Conservation (phyloP, 2,329 filamentous ascomycete species). For the Botrytis tulipae region DNA sequence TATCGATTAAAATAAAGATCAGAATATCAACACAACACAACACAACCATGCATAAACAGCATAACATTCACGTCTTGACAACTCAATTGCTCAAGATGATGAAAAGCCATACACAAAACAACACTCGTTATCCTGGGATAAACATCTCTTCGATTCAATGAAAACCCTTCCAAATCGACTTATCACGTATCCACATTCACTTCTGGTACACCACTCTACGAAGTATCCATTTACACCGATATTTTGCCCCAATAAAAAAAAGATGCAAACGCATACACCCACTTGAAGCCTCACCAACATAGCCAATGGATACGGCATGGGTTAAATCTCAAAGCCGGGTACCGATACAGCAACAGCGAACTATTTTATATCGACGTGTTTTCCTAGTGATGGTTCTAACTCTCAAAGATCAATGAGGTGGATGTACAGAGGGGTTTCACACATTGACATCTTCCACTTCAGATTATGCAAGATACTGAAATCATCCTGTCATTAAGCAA, state of each 20-base stretch:
- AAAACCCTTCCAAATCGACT: conserved; percentile 1
- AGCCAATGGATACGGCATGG: conserved; percentile 5
- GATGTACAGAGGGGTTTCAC: conserved; percentile 14
- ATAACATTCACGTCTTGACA: neutral
- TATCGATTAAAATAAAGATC: neutral
- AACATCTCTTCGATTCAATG: neutral
- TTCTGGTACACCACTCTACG: conserved; percentile 6
- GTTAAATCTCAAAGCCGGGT: neutral
- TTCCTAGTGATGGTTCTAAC: conserved; percentile 10
- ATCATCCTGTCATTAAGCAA: conserved; percentile 9
- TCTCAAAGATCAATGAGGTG: conserved; percentile 16
- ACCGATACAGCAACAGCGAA: conserved; percentile 16
- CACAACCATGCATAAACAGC: neutral
- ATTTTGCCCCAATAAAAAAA: conserved; percentile 22
- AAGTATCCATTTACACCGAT: conserved; percentile 21
- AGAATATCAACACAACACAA: neutral
- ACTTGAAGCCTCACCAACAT: conserved; percentile 15
- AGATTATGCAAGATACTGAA: neutral
- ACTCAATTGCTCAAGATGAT: neutral
- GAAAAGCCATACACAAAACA: neutral
- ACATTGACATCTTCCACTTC: conserved; percentile 11
- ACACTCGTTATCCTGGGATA: neutral
- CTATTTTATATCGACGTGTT: conserved; percentile 21
- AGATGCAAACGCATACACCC: conserved; percentile 22
- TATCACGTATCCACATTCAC: conserved; percentile 18